phyloP scores from a whole-genome alignment of 257 asterid genomes.

The Solanum sitiens region DNA sequence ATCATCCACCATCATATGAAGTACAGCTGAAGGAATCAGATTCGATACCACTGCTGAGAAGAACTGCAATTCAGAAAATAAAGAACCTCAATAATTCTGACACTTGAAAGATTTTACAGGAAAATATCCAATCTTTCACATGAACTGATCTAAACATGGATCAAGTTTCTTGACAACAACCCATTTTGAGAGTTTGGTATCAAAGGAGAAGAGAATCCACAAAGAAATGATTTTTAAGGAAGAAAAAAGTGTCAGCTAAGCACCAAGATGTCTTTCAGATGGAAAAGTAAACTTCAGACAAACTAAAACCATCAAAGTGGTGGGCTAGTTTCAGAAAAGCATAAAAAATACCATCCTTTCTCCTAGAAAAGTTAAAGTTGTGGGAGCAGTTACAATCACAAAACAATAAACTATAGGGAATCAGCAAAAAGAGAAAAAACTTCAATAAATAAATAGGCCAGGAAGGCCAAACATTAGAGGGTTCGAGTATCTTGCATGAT shows the following conservation, averaged over 20 bases:
- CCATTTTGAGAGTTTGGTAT: background rate
- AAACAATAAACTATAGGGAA: constrained; percentile 15
- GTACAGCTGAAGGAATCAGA: constrained; percentile 2
- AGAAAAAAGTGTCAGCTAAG: background rate
- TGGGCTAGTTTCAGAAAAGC: constrained; percentile 29
- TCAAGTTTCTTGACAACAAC: background rate
- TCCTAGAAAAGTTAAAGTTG: constrained; percentile 22
- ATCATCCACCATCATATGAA: constrained; percentile 54
- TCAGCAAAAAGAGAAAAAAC: constrained; percentile 4
- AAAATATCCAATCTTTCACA: background rate
- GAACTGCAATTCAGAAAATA: constrained; percentile 21
- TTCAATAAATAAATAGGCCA: constrained; percentile 17
- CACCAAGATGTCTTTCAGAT: constrained; percentile 1
- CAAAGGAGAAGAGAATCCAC: background rate
- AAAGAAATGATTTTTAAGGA: background rate
- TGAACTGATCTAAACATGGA: background rate
- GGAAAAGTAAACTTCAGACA: constrained; percentile 4
- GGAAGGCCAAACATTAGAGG: constrained; percentile 17
- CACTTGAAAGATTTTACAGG: background rate
- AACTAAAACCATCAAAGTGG: constrained; percentile 7
- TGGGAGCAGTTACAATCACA: constrained; percentile 41
- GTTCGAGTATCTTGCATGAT: constrained; percentile 56
- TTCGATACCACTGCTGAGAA: constrained; percentile 13
- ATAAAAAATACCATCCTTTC: constrained; percentile 5
- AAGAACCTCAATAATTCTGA: background rate